Percentiles rank a stretch among this genome's conserved stretches.
Evolutionary conservation across 495 filamentous ascomycete species (phyloP).

Genomic region (Aspergillus carlsbadensis): DNA sequence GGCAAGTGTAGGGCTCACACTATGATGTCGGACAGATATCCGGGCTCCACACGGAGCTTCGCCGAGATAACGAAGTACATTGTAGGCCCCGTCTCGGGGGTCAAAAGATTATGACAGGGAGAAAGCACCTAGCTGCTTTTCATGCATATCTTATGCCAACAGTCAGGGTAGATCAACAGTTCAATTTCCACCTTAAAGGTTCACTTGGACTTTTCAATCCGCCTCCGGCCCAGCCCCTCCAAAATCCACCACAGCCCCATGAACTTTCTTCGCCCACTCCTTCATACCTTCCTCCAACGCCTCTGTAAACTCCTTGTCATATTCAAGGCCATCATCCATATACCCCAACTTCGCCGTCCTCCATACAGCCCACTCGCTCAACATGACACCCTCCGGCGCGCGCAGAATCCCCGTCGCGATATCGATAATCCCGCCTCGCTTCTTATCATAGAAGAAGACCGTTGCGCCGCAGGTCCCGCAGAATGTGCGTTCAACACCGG

Average conservation of each 20-base stretch:
- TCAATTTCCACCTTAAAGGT: no score
- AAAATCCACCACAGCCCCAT: constrained; percentile 13
- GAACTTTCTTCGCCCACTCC: constrained; percentile 21
- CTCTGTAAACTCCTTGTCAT: constrained; percentile 29
- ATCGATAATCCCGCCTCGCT: constrained; percentile 46
- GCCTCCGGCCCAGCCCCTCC: not conserved
- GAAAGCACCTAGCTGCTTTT: no score
- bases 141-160: no score
- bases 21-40: no score
- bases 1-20: no score
- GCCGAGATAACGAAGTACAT: no score
- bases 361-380: constrained; percentile 45
- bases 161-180: no score
- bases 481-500: constrained; percentile 48
- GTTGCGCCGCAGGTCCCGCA: constrained; percentile 53
- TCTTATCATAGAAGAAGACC: constrained; percentile 47
- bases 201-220: no score
- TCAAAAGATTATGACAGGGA: no score
- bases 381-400: constrained; percentile 46
- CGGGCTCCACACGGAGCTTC: no score
- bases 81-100: no score
- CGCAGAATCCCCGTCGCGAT: constrained; percentile 50
- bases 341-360: constrained; percentile 24
- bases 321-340: constrained; percentile 30
- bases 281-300: constrained; percentile 32